Evolutionary conservation across 2,329 filamentous ascomycete genomes (phyloP).

Genomic region (Colletotrichum tamarilloi): DNA sequence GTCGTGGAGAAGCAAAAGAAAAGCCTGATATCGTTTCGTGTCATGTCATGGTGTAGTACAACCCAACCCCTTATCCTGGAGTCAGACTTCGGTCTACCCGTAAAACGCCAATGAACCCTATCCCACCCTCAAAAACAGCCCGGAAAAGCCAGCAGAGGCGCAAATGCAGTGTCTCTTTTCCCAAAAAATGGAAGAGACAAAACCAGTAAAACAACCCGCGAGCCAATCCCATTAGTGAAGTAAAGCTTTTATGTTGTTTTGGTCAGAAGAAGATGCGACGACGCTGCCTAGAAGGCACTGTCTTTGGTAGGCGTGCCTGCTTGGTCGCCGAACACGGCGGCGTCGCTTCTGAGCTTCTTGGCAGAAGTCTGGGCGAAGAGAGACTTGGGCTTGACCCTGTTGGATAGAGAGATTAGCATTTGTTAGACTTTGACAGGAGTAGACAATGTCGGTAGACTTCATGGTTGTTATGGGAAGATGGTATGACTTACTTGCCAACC

Average conservation of each 20-base stretch:
- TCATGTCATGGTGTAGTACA: conserved; percentile 35
- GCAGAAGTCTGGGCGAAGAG: conserved; percentile 74
- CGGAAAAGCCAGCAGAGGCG: conserved; percentile 10
- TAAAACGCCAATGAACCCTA: conserved; percentile 33
- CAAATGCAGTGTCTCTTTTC: background rate
- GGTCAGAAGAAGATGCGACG: conserved; percentile 28
- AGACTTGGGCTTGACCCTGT: conserved; percentile 73
- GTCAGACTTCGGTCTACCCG: conserved; percentile 28
- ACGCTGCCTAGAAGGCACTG: conserved; percentile 17
- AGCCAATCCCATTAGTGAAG: conserved; percentile 25
- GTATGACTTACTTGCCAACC: conserved; percentile 74
- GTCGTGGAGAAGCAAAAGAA: conserved; percentile 20
- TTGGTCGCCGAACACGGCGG: conserved; percentile 42
- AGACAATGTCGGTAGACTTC: background rate
- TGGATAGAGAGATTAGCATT: background rate
- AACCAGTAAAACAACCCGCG: conserved; percentile 26
- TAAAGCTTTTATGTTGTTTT: conserved; percentile 28
- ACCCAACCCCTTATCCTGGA: conserved; percentile 25
- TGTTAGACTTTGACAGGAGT: background rate
- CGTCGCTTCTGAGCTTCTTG: conserved; percentile 65
- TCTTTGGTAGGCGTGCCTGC: conserved; percentile 33
- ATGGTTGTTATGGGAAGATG: background rate
- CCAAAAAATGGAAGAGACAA: background rate
- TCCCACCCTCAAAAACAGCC: background rate
- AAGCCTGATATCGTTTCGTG: conserved; percentile 38